Conservation (phyloP, 208 protist species). For the Spongospora subterranea region DNA sequence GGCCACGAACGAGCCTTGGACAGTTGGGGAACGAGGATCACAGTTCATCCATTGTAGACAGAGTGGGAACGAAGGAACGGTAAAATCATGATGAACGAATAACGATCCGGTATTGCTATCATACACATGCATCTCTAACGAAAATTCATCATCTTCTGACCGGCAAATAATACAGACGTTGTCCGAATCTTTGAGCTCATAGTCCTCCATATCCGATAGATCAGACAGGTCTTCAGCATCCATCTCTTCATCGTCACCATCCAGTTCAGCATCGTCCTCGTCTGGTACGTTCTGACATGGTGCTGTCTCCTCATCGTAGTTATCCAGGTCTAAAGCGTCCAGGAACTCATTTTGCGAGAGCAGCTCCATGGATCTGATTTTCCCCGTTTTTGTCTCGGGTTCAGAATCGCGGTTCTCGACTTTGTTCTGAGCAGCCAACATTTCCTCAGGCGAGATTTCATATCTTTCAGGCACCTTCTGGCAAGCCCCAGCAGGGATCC, state of each 20-base stretch:
- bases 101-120: constrained; percentile 91
- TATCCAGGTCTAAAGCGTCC: neutral
- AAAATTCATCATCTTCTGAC: constrained; percentile 74
- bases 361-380: neutral
- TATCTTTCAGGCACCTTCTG: constrained; percentile 32
- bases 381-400: neutral
- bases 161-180: constrained; percentile 72
- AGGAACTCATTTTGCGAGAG: neutral
- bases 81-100: constrained; percentile 94
- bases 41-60: constrained; percentile 89
- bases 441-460: constrained; percentile 60
- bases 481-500: constrained; percentile 61
- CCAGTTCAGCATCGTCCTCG: constrained; percentile 18
- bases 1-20: constrained; percentile 84
- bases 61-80: constrained; percentile 89
- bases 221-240: constrained; percentile 84
- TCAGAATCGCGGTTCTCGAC: neutral
- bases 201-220: constrained; percentile 86
- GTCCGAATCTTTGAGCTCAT: constrained; percentile 81
- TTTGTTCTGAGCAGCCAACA: neutral
- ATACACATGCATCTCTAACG: constrained; percentile 90
- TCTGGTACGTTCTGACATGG: neutral
- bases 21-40: constrained; percentile 64
- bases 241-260: constrained; percentile 67
- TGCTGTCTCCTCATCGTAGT: constrained; percentile 8